Evolutionary conservation across 306 rosid species (phyloP).

Genomic region (Pterocarpus macrocarpus): DNA sequence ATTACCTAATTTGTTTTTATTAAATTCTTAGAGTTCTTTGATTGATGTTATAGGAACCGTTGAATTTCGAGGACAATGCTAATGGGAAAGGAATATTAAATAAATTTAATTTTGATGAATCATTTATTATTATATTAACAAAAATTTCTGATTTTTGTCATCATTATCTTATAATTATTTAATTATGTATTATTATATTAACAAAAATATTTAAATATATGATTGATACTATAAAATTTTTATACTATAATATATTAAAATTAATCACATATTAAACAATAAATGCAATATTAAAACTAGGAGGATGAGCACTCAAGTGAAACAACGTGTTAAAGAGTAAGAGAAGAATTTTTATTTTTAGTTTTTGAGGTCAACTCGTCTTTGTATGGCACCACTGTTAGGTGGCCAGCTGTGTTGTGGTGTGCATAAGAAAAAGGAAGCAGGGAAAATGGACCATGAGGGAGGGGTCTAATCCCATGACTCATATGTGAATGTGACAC

Average conservation of each 20-base stretch:
- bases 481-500: slow-evolving; percentile 13
- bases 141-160: too few relatives aligned
- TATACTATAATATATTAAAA: too few relatives aligned
- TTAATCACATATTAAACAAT: not conserved
- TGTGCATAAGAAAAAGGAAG: not conserved
- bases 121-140: too few relatives aligned
- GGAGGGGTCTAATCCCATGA: slow-evolving; percentile 1
- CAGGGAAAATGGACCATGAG: not conserved
- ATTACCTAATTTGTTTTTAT: not conserved
- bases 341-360: not conserved
- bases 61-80: not conserved
- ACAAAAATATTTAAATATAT: too few relatives aligned
- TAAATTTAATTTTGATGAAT: too few relatives aligned
- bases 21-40: not conserved
- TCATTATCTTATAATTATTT: too few relatives aligned
- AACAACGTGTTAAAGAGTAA: slow-evolving; percentile 38
- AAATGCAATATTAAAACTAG: not conserved
- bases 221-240: too few relatives aligned
- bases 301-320: slow-evolving; percentile 25
- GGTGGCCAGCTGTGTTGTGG: slow-evolving; percentile 27
- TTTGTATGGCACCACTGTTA: not conserved
- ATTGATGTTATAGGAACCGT: not conserved
- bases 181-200: too few relatives aligned
- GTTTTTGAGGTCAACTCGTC: not conserved
- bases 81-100: too few relatives aligned